Evolutionary conservation across 106 monocot genomes (phyloP), one percentile per base, ranked within the genome.

Genomic region (Dendrobium chrysotoxum): DNA sequence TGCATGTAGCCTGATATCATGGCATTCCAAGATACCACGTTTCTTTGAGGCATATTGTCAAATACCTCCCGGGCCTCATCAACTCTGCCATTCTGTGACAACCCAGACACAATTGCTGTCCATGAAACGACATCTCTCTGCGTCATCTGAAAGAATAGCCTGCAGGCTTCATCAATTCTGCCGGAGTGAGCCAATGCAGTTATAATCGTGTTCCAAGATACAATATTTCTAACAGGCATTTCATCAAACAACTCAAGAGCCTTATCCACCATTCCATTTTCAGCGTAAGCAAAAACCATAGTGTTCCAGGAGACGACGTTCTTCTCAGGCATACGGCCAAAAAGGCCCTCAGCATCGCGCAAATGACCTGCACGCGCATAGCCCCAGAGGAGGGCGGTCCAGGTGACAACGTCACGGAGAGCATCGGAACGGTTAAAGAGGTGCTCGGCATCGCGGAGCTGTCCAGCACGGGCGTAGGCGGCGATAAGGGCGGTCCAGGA

Each of bases 321-420:
- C 80, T 86, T 90, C 21, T 82, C 84, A 4, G 95, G 95, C 83
- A 90, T 92, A 20, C 4, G 67, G 4, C 61, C 10, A 16, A 95
- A 95, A 23, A 95, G 75, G 0, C 76, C 23, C 61, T 85, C 82
- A 28, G 95, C 95, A 25, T 85, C 83, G 13, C 75, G 79, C 38
- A 95, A 50, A 0, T 42, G 72, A 18, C 79, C 77, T 6, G 77
- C 78, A 2, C 85, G 79, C 0, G 81, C 67, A 73, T 90, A 88
- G 18, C 88, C 92, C 0, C 85, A 84, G 77, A 95, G 81, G 81
- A 95, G 80, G 6, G 95, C 88, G 21, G 92, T 95, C 88, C 90
- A 95, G 3, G 92, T 92, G 45, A 92, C 84, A 28, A 92, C 88
- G 54, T 95, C 86, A 76, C 82, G 83, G 66, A 81, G 42, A 12